Evolutionary conservation across 2,329 filamentous ascomycete species (phyloP).

Genomic region (Penicillium sp.): DNA sequence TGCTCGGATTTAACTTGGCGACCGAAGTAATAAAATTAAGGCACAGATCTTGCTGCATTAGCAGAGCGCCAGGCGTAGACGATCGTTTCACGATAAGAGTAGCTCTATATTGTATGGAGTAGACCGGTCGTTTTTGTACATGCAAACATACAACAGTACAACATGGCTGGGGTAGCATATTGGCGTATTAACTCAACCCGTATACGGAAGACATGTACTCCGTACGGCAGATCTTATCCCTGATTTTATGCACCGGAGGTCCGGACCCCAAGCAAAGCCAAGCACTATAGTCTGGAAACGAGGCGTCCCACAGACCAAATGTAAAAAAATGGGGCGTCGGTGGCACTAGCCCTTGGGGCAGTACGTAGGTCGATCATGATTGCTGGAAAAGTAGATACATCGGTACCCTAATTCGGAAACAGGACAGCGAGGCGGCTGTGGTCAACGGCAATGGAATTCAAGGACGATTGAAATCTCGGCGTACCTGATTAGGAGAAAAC

Average conservation of each 20-base stretch:
- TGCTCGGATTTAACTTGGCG: neutral
- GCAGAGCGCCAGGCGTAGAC: neutral
- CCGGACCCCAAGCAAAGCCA: slow-evolving; percentile 19
- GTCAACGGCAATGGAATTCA: neutral
- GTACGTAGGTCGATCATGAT: neutral
- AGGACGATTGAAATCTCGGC: neutral
- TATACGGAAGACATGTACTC: neutral
- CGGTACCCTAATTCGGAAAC: neutral
- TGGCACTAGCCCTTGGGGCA: neutral
- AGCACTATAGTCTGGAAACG: slow-evolving; percentile 18
- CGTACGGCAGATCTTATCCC: neutral
- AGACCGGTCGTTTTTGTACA: neutral
- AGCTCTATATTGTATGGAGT: neutral
- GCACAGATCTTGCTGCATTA: neutral
- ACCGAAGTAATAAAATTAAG: neutral
- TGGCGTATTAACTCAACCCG: neutral
- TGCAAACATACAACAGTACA: neutral
- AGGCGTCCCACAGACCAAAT: slow-evolving; percentile 14
- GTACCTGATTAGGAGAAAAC: neutral
- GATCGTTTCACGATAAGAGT: slow-evolving; percentile 2
- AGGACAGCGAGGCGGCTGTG: neutral
- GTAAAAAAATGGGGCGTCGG: slow-evolving; percentile 11
- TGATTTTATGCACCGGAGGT: slow-evolving; percentile 10
- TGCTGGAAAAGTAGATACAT: neutral
- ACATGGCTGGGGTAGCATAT: neutral